Evolutionary conservation across 106 monocot species (phyloP).

Genomic region (Amphibolis antarctica): DNA sequence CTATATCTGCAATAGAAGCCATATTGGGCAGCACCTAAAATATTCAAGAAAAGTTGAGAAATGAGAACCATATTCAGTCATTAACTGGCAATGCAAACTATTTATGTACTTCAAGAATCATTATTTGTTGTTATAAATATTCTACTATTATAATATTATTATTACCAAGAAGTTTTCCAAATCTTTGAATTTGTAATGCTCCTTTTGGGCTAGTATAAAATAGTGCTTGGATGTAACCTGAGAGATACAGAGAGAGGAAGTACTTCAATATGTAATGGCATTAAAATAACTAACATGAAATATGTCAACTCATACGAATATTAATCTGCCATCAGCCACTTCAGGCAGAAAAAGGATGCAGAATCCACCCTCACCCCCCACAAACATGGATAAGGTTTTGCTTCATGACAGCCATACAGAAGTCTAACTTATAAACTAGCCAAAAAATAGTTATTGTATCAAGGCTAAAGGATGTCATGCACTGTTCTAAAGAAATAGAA

Average conservation of each 20-base stretch:
- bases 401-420: too few species aligned
- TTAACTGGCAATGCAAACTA: background rate
- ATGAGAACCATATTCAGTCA: too few species aligned
- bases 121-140: too few species aligned
- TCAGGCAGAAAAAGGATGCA: too few species aligned
- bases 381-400: too few species aligned
- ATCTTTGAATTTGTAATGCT: slow-evolving; percentile 62
- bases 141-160: slow-evolving; percentile 8
- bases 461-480: too few species aligned
- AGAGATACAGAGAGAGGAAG: background rate
- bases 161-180: slow-evolving; percentile 84
- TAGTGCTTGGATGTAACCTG: slow-evolving; percentile 92
- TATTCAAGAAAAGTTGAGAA: background rate
- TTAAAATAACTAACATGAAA: background rate
- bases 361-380: too few species aligned
- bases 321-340: too few species aligned
- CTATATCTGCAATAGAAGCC: slow-evolving; percentile 66
- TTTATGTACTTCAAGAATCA: background rate
- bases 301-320: too few species aligned
- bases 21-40: slow-evolving; percentile 82
- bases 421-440: too few species aligned
- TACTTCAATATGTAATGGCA: background rate
- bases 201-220: slow-evolving; percentile 56
- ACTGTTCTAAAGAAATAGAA: too few species aligned
- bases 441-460: too few species aligned